Evolutionary conservation across 192 early-diverging fungal species (phyloP).

Genomic region (Backusella morwellensis): DNA sequence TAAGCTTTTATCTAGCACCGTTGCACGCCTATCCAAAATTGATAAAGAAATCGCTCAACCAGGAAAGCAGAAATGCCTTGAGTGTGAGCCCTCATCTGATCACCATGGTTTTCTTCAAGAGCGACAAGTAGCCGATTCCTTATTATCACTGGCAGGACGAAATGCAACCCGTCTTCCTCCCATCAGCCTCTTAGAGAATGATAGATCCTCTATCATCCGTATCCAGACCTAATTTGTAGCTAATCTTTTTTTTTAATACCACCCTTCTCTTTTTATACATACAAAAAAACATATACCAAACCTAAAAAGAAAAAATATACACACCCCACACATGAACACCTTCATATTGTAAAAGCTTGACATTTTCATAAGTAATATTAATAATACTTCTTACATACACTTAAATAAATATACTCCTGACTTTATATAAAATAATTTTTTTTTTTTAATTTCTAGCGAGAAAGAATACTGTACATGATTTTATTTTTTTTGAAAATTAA

Average conservation of each 20-base stretch:
- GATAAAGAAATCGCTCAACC: conserved; percentile 44
- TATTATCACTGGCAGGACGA: conserved; percentile 23
- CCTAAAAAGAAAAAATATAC: conserved; percentile 1
- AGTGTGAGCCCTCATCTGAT: not conserved
- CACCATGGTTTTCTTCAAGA: conserved; percentile 10
- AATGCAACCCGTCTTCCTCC: conserved; percentile 6
- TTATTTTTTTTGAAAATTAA: not conserved
- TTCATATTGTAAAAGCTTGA: conserved; percentile 2
- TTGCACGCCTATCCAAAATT: conserved; percentile 44
- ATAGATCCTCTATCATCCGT: not conserved
- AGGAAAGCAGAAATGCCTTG: not conserved
- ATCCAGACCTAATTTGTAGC: not conserved
- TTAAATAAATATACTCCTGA: not conserved
- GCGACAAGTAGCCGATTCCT: conserved; percentile 23
- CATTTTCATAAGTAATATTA: not conserved
- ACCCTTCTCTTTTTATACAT: not conserved
- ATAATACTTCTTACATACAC: not conserved
- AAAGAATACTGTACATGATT: conserved; percentile 8
- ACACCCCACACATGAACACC: not conserved
- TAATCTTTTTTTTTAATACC: not conserved
- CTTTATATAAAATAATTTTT: not conserved
- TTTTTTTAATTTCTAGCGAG: not conserved
- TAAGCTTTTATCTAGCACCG: conserved; percentile 44
- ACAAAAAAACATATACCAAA: not conserved
- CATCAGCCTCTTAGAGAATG: not conserved